Percentiles rank a stretch among this genome's conserved stretches.
phyloP scores from a whole-genome alignment of 2,329 filamentous ascomycete genomes.

The Aureobasidium sp. region DNA sequence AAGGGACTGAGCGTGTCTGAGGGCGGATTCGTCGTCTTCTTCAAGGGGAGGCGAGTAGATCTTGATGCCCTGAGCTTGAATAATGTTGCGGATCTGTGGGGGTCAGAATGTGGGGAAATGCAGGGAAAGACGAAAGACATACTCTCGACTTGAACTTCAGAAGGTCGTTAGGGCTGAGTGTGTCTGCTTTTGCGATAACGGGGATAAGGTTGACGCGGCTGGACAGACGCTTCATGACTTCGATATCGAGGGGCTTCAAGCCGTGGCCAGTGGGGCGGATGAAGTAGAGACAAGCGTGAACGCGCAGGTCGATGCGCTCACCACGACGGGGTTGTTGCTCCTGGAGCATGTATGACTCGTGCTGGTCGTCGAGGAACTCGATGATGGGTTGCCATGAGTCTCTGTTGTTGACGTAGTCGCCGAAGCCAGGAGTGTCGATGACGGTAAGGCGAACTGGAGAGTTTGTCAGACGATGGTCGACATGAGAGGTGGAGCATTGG shows the following conservation, averaged over 20 bases:
- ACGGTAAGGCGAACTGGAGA: slow-evolving; percentile 88
- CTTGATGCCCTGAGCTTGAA: slow-evolving; percentile 98
- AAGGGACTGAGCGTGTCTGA: slow-evolving; percentile 85
- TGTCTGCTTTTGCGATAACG: slow-evolving; percentile 97
- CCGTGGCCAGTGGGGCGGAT: slow-evolving; percentile 98
- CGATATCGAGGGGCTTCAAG: slow-evolving; percentile 95
- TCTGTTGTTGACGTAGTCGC: slow-evolving; percentile 99
- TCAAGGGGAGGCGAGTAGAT: slow-evolving; percentile 97
- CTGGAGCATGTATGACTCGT: slow-evolving; percentile 99
- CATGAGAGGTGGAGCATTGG: not conserved
- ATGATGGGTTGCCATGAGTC: slow-evolving; percentile 99
- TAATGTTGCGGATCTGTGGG: slow-evolving; percentile 77
- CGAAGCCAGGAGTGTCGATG: slow-evolving; percentile 97
- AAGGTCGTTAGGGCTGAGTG: slow-evolving; percentile 84
- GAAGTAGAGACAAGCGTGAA: slow-evolving; percentile 98
- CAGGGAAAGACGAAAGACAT: slow-evolving; percentile 30
- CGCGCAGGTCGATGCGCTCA: slow-evolving; percentile 99
- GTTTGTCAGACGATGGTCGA: not conserved
- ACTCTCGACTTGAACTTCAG: slow-evolving; percentile 93
- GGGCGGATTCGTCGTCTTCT: slow-evolving; percentile 95
- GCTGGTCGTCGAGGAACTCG: slow-evolving; percentile 99
- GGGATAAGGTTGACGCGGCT: slow-evolving; percentile 97
- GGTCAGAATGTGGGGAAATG: slow-evolving; percentile 21
- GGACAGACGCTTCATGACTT: slow-evolving; percentile 99
- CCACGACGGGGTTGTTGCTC: slow-evolving; percentile 97